Percentiles rank a stretch among this genome's conserved stretches.
Evolutionary conservation across 163 green algal genomes (phyloP).

Genomic region (Scenedesmus sp.): DNA sequence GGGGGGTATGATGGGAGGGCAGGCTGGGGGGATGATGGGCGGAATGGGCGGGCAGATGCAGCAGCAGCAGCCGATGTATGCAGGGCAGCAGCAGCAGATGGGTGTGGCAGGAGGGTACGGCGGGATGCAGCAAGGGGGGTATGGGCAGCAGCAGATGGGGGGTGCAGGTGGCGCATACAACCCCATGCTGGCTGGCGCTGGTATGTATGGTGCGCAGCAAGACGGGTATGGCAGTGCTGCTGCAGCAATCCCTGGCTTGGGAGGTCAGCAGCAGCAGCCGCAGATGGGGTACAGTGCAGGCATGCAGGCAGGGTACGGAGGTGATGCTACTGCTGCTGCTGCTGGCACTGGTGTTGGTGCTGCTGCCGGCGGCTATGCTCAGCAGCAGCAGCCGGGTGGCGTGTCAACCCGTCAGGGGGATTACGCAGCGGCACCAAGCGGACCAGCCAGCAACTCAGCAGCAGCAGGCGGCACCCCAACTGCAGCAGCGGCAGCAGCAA

Average conservation of each 20-base stretch:
- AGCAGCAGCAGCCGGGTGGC: neutral
- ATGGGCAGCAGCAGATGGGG: slow-evolving; percentile 8
- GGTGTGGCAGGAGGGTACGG: neutral
- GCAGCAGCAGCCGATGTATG: slow-evolving; percentile 21
- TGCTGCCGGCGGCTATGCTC: neutral
- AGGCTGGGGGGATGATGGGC: neutral
- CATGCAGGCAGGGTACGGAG: neutral
- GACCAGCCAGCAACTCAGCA: slow-evolving; percentile 2
- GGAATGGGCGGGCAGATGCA: neutral
- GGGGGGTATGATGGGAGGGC: neutral
- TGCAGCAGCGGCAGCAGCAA: neutral
- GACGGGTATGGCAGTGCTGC: neutral
- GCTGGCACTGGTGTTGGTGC: neutral
- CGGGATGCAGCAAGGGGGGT: slow-evolving; percentile 26
- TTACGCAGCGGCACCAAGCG: neutral
- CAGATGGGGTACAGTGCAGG: neutral
- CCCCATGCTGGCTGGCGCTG: neutral
- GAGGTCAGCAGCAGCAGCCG: neutral
- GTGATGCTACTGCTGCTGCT: neutral
- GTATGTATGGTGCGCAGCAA: neutral
- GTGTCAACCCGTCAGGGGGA: neutral
- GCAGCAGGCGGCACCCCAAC: slow-evolving; percentile 3
- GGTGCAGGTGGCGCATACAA: neutral
- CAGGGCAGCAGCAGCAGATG: slow-evolving; percentile 18
- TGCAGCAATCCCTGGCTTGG: neutral